These are phyloP conservation scores for Plenodomus biglobosus DNA, from an alignment of 2,329 filamentous ascomycete species.

Conservation along the genomic window DNA sequence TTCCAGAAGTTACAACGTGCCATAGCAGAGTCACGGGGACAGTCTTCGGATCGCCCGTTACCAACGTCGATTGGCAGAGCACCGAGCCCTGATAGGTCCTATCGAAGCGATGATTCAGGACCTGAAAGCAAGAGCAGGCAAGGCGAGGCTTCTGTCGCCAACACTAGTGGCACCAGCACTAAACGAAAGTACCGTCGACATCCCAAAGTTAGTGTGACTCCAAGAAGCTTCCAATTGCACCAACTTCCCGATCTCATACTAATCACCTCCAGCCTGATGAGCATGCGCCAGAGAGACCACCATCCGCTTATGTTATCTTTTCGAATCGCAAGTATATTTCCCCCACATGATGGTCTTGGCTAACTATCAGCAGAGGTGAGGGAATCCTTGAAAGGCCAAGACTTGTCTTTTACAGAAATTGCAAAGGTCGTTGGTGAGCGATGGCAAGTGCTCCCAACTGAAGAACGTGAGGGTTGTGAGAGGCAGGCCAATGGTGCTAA, in stretches of 20 bases:
- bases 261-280: constrained; percentile 64
- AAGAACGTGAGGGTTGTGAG: constrained; percentile 72
- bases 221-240: neutral
- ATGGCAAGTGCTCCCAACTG: constrained; percentile 70
- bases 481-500: constrained; percentile 71
- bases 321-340: constrained; percentile 68
- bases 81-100: constrained; percentile 57
- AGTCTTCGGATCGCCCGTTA: constrained; percentile 42
- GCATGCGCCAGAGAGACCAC: constrained; percentile 75
- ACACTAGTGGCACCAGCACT: constrained; percentile 30
- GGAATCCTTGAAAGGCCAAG: constrained; percentile 74
- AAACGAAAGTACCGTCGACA: constrained; percentile 79
- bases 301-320: constrained; percentile 82
- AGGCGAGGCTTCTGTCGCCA: constrained; percentile 45
- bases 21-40: constrained; percentile 72
- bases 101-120: constrained; percentile 57
- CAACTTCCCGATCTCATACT: constrained; percentile 7
- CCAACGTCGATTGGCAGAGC: constrained; percentile 48
- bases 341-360: neutral
- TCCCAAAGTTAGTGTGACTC: constrained; percentile 62
- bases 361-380: constrained; percentile 62
- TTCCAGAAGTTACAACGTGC: constrained; percentile 76
- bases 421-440: constrained; percentile 79
- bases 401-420: constrained; percentile 79
- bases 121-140: constrained; percentile 52